phyloP scores from a whole-genome alignment of 2,329 filamentous ascomycete species.

The Ophiostoma angusticollis region DNA sequence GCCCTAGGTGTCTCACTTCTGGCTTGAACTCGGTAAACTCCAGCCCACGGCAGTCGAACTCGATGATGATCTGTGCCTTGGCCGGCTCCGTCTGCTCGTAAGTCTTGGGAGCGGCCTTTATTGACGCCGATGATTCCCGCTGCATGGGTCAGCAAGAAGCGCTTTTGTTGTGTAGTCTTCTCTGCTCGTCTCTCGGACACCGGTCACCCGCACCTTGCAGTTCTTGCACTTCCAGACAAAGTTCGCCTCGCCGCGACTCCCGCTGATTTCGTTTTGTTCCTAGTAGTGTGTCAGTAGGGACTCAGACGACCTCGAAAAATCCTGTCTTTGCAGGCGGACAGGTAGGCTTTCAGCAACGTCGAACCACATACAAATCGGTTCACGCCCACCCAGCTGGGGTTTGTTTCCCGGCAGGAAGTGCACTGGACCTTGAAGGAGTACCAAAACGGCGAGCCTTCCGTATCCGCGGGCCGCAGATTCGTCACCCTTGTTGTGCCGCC shows the following conservation, averaged over 20 bases:
- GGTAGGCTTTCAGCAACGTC: neutral
- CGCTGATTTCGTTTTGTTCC: constrained; percentile 84
- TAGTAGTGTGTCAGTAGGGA: too few species aligned
- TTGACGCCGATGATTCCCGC: constrained; percentile 76
- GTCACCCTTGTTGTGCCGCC: constrained; percentile 87
- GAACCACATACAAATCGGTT: constrained; percentile 66
- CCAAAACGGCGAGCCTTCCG: constrained; percentile 71
- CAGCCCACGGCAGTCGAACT: constrained; percentile 86
- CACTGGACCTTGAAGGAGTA: constrained; percentile 98
- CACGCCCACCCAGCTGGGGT: constrained; percentile 75
- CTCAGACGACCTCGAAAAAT: too few species aligned
- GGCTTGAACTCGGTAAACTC: constrained; percentile 86
- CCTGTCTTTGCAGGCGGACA: too few species aligned
- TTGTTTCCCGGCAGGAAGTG: constrained; percentile 87
- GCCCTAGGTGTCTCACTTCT: constrained; percentile 48
- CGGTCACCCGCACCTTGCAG: constrained; percentile 58
- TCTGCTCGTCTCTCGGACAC: neutral
- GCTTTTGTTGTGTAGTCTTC: neutral
- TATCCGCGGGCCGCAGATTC: constrained; percentile 75
- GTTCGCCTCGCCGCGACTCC: constrained; percentile 89
- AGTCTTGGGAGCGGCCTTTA: constrained; percentile 57
- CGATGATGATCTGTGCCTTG: constrained; percentile 66
- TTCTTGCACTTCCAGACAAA: constrained; percentile 99
- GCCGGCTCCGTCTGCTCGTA: constrained; percentile 63
- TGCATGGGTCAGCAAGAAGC: constrained; percentile 20